Base-by-base conservation (phyloP, 2,329 filamentous ascomycete genomes). In the Aspergillus brunneoviolaceus region DNA sequence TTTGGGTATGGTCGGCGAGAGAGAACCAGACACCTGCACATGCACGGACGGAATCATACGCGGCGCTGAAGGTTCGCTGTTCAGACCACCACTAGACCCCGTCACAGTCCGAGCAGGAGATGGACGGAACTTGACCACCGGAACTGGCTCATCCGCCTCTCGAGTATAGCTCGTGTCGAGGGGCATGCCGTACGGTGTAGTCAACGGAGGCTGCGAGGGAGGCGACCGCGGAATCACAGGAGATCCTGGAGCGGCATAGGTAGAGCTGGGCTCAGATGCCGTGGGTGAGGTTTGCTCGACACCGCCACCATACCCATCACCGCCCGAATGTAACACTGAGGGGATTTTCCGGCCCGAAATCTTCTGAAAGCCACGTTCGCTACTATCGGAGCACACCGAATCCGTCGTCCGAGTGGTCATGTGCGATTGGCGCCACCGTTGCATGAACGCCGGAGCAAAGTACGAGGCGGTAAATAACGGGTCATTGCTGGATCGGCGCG, bases 361-460 rank as follows among this genome's bases (percentile, higher is more conserved):
- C 63, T 80, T 81, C 61, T 81, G 79, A 62, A 82, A 82, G 3
- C 80, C 80, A 9, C 78, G 76, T 60, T 82, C 80, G 52, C 76
- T 77, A 7, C 75, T 66, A 19, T 62, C 67, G 2, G 76, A 74
- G 16, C 71, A 72, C 12, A 71, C 58, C 2, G 73, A 76, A 29
- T 72, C 73, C 21, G 73, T 69, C 11, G 75, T 76, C 29, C 71
- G 67, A 14, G 69, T 70, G 50, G 72, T 75, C 59, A 67, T 71
- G 55, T 66, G 74, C 27, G 68, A 80, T 57, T 72, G 66, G n/a
- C 76, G 70, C 73, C 76, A 78, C 33, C 77, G 74, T 56, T 73
- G 73, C 61, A 80, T 72, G 49, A 80, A 73, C 21, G 75, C 70
- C 1, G 75, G 72, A 5, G 72, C 70, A 42, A 75, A 69, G 55